A percentile compares a stretch with the other conserved stretches of the same genome.
phyloP scores from a whole-genome alignment of 1,284 basidiomycete species.

The Ustilago trichophora region DNA sequence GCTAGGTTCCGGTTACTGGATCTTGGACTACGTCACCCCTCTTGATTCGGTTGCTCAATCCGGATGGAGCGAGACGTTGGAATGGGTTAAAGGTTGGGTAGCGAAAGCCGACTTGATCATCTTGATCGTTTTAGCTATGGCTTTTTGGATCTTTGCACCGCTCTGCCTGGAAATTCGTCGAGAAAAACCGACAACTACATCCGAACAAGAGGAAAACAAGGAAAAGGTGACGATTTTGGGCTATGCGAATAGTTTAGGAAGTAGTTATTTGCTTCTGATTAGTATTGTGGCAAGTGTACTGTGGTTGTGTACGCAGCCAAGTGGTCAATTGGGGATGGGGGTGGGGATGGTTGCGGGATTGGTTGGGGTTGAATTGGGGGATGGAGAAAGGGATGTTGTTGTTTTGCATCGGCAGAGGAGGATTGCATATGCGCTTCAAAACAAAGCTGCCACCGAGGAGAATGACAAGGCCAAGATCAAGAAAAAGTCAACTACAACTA shows the following conservation, averaged over 20 bases:
- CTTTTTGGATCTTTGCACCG: constrained; percentile 59
- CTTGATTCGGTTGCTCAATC: too few relatives aligned
- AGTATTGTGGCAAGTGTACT: constrained; percentile 73
- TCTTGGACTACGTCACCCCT: constrained; percentile 48
- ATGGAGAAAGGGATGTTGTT: constrained; percentile 50
- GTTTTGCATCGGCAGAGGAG: constrained; percentile 24
- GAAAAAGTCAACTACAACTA: too few relatives aligned
- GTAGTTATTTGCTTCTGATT: constrained; percentile 84
- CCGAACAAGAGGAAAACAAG: constrained; percentile 13
- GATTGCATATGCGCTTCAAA: too few relatives aligned
- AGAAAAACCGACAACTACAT: too few relatives aligned
- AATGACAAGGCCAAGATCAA: too few relatives aligned
- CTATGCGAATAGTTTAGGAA: constrained; percentile 88
- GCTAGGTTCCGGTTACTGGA: constrained; percentile 55
- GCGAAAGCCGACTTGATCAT: constrained; percentile 42
- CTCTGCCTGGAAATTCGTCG: constrained; percentile 57
- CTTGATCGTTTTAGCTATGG: constrained; percentile 18
- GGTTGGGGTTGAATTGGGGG: constrained; percentile 52
- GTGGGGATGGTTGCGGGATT: constrained; percentile 72
- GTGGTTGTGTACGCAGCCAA: constrained; percentile 78
- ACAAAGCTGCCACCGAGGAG: too few relatives aligned
- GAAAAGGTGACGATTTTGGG: constrained; percentile 79
- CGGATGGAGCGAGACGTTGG: constrained; percentile 24
- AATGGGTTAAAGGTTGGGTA: constrained; percentile 44
- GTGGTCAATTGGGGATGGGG: constrained; percentile 80